Evolutionary conservation across 176 grass and related monocot species (phyloP).

Genomic region (Eleusine coracana): DNA sequence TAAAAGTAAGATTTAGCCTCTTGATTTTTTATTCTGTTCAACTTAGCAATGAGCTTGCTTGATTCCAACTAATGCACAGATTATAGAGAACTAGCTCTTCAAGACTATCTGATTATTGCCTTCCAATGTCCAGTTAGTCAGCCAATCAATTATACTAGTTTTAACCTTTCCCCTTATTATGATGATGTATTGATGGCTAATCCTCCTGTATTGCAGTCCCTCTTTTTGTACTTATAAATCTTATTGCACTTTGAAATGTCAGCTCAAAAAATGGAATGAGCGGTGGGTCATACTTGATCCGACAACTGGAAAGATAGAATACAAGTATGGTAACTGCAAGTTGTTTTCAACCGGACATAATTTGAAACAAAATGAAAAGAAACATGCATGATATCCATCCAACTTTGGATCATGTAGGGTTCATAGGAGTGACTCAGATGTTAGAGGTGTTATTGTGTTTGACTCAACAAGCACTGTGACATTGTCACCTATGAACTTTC

Average conservation of each 20-base stretch:
- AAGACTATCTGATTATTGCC: neutral
- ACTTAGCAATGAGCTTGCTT: neutral
- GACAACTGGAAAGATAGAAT: constrained; percentile 91
- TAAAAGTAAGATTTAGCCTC: too few species aligned
- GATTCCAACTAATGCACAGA: neutral
- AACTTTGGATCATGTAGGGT: constrained; percentile 55
- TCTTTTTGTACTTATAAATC: constrained; percentile 18
- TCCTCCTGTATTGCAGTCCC: neutral
- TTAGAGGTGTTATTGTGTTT: constrained; percentile 65
- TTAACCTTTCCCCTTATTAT: neutral
- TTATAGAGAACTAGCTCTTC: neutral
- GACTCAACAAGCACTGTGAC: constrained; percentile 69
- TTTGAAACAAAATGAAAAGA: constrained; percentile 1
- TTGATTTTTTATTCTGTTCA: neutral
- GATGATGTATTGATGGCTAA: neutral
- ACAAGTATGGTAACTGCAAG: constrained; percentile 73
- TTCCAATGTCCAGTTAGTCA: neutral
- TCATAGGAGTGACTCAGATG: constrained; percentile 58
- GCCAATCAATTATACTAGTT: neutral
- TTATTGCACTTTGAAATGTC: constrained; percentile 36
- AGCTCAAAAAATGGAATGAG: constrained; percentile 97
- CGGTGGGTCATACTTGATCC: constrained; percentile 93
- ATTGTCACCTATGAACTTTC: constrained; percentile 72
- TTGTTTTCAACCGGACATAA: neutral
- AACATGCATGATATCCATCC: constrained; percentile 10